Base-by-base conservation (phyloP, 2,329 filamentous ascomycete genomes). In the Fusarium camptoceras region DNA sequence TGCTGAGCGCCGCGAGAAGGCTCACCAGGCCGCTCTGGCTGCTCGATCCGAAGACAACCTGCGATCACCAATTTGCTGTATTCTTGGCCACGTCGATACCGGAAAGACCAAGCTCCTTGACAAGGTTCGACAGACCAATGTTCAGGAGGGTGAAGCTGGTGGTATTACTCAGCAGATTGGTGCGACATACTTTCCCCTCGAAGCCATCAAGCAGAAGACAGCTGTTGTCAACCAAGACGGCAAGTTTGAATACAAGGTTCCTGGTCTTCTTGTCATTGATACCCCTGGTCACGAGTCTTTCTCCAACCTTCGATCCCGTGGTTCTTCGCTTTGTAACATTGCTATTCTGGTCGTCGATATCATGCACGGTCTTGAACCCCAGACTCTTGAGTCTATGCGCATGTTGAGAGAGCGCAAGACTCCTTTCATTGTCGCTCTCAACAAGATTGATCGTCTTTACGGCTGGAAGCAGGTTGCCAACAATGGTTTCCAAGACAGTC, bases 201-300 rank as follows among this genome's bases (percentile, higher is more conserved):
- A 98, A 55, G 94, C 96, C 64, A 91, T 99, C 78, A 88, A 89
- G 82, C 91, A 94, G 80, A 99, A 99, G 88, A 97, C 94, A 18
- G 88, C 89, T 22, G 95, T 98, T 18, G 92, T 99, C 78, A 99
- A 99, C 86, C 87, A 89, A 77, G 94, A 99, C 78, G 90, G 91
- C 76, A 87, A 87, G 59, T 98, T 99, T 80, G 93, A 98, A 68
- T 97, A 98, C 88, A 99, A 98, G 85, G 93, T 99, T 24, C 97
- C 96, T 46, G 96, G 96, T 87, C 89, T 99, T 58, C 84, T 99
- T 72, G 90, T 99, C 77, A 99, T 99, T 77, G 96, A 99, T 83
- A 99, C 96, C 1, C 97, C 96, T 77, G 96, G 96, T 84, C 96
- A 99, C 94, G 96, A 99, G 89, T 99, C 96, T 77, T 99, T 99